These are phyloP conservation scores for Castanea sativa DNA, from an alignment of 306 rosid species.

Conservation along the genomic window DNA sequence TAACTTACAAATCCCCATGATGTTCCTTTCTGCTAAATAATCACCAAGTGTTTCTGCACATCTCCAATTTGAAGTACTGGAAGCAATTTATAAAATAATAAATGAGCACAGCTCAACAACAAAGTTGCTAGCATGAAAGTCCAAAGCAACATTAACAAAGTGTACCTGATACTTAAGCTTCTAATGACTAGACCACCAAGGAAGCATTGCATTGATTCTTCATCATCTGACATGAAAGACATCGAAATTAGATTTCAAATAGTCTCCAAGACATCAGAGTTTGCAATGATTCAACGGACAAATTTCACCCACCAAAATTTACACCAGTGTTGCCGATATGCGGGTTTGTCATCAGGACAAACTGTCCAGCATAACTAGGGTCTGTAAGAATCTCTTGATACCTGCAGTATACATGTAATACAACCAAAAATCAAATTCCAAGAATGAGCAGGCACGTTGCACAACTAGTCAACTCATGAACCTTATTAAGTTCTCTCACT, in stretches of 20 bases:
- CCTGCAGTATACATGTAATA: constrained; percentile 36
- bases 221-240: constrained; percentile 59
- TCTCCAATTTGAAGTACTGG: constrained; percentile 94
- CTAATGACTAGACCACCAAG: constrained; percentile 88
- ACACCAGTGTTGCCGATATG: constrained; percentile 96
- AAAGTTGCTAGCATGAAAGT: neutral
- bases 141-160: constrained; percentile 11
- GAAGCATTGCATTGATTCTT: constrained; percentile 75
- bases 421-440: constrained; percentile 9
- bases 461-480: constrained; percentile 1
- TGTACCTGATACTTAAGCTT: constrained; percentile 76
- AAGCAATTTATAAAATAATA: constrained; percentile 19
- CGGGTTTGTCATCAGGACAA: constrained; percentile 92
- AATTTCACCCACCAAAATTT: constrained; percentile 61
- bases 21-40: constrained; percentile 77
- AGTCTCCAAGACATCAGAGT: constrained; percentile 3
- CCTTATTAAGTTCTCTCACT: neutral
- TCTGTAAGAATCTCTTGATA: constrained; percentile 97
- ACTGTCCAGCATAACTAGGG: constrained; percentile 97
- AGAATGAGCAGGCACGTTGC: neutral
- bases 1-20: constrained; percentile 98
- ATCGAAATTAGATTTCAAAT: constrained; percentile 1
- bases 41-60: constrained; percentile 61
- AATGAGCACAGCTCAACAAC: constrained; percentile 11
- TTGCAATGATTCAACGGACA: neutral